A percentile compares a stretch with the other conserved stretches of the same genome.
Conservation (phyloP, 345 rosid genomes). For the Hibiscus trionum region DNA sequence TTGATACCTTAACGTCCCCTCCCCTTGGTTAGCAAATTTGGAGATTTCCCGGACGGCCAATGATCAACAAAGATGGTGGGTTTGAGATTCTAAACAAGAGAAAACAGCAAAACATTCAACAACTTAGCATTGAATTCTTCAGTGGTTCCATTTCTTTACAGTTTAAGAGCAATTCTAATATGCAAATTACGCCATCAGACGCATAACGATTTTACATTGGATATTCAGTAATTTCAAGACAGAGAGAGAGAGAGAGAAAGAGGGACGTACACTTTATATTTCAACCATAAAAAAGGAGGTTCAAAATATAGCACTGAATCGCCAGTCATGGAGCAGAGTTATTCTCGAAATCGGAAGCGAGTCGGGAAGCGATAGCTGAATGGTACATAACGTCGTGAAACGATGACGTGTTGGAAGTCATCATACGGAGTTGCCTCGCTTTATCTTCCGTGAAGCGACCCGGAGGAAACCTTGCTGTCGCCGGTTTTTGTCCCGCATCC, state of each 20-base stretch:
- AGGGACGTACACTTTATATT: not conserved
- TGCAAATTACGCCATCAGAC: not conserved
- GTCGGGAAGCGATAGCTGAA: conserved; percentile 55
- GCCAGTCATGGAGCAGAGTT: conserved; percentile 14
- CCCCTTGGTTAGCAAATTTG: not conserved
- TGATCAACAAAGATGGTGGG: not conserved
- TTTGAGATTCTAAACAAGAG: not conserved
- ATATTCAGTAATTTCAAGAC: not conserved
- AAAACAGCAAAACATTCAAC: no score
- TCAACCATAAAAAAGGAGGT: not conserved
- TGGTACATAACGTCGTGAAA: conserved; percentile 74
- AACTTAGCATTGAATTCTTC: not conserved
- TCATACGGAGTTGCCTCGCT: conserved; percentile 50
- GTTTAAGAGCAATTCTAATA: not conserved
- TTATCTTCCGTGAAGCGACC: conserved; percentile 53
- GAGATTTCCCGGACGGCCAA: not conserved
- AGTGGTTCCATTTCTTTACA: not conserved
- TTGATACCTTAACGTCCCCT: not conserved
- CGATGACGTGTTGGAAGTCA: conserved; percentile 33
- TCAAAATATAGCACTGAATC: not conserved
- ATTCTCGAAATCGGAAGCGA: conserved; percentile 39
- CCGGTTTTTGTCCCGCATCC: conserved; percentile 6
- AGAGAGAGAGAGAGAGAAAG: not conserved
- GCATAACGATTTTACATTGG: not conserved
- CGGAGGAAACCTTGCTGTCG: conserved; percentile 24